Evolutionary conservation across 805 yeast species (phyloP), one percentile per base, ranked within the genome.

Genomic region (Monosporozyma siamensis): DNA sequence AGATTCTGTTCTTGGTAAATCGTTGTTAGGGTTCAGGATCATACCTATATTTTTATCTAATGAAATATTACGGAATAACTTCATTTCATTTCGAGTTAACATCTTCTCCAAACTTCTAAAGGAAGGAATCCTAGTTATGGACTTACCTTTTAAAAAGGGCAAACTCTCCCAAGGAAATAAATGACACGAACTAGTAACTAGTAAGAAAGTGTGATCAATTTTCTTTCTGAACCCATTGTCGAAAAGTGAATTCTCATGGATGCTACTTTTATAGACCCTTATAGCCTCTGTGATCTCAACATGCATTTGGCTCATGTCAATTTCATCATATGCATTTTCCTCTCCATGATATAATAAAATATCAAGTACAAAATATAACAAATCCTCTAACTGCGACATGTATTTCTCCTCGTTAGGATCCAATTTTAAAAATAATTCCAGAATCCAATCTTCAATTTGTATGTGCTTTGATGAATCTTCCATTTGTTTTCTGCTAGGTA

Each of bases 91-190:
- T 42, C 17, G 11, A 12, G 7, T 21, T 72, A 66, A 27, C 39
- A 71, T 44, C 2, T 70, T 62, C 1, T 61, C 36, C 12, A 86
- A 59, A 36, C 70, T 52, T 1, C 59, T 54, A 11, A 78, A 43
- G 0, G 95, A 82, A 0, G 96, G 95, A 60, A 88, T 72, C 48
- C 97, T 67, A 0, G 94, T 75, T 0, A 83, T 72, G 0, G 95
- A 78, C 38, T 62, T 65, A 0, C 56, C 55, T 40, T 74, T 60
- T 43, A 89, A 57, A 35, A 71, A 69, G 0, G 78, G 71, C 25
- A 89, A 55, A 1, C 87, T 79, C 54, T 92, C 99, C 97, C 97
- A 92, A 0, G 98, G 98, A 25, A 92, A 67, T 15, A 60, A 56
- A n/a, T 75, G 74, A 49, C 94, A 80, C 6, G 65, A 63, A 39